A percentile compares a stretch with the other conserved stretches of the same genome.
Conservation (phyloP, 345 rosid species). For the Populus nigra region DNA sequence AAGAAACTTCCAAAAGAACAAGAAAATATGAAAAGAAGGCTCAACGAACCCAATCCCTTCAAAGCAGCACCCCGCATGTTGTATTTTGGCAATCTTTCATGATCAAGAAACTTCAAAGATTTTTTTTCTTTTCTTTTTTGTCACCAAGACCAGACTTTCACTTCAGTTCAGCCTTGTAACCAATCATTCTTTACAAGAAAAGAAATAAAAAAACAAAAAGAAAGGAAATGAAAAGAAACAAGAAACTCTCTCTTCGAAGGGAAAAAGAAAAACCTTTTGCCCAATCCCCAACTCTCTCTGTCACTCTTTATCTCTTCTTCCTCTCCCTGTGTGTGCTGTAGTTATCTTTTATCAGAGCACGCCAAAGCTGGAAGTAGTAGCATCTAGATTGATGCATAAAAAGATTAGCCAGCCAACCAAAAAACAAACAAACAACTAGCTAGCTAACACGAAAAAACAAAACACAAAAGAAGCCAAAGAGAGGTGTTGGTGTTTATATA, state of each 20-base stretch:
- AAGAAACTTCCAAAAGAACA: background rate
- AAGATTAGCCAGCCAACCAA: conserved; percentile 10
- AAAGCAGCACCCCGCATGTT: background rate
- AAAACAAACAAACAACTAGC: background rate
- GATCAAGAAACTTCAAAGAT: too few species aligned
- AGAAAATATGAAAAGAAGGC: background rate
- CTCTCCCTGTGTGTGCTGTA: background rate
- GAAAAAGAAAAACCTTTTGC: background rate
- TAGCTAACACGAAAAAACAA: conserved; percentile 13
- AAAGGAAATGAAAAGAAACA: background rate
- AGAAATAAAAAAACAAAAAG: conserved; percentile 5
- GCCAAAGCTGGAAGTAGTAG: conserved; percentile 9
- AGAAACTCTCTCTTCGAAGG: background rate
- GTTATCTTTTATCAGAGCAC: conserved; percentile 21
- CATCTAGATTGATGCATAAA: background rate
- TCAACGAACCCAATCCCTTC: background rate
- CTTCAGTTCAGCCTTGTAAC: conserved; percentile 14
- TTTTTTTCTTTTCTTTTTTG: background rate
- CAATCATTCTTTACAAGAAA: conserved; percentile 19
- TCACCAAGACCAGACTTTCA: conserved; percentile 7
- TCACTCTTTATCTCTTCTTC: background rate
- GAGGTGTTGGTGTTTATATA: conserved; percentile 6
- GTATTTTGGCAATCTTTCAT: too few species aligned
- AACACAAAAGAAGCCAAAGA: conserved; percentile 24
- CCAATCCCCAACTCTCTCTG: background rate